Base-by-base conservation (phyloP, 768 basidiomycete species). In the Boletus subcaerulescens region DNA sequence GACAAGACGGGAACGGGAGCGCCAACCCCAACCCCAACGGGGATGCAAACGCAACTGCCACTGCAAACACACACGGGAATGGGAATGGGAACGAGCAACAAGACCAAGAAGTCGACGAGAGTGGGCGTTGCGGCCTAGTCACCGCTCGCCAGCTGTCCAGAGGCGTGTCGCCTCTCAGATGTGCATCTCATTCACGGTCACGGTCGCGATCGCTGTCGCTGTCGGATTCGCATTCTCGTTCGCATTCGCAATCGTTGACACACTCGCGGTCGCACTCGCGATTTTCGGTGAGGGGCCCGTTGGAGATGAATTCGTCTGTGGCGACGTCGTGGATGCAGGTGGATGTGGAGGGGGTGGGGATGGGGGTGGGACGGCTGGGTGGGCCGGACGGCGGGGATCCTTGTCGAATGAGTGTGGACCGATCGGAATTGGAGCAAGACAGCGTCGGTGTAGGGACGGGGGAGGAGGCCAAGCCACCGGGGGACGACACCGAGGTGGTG, bases 281-380 rank as follows among this genome's bases (percentile, higher is more conserved):
- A 32, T 70, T 60, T 29, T 66, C 63, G 44, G 41, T 49, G 20
- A 53, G 53, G 50, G 56, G 36, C n/a, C 54, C 36, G 17, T 44
- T 60, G 39, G 65, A 32, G 13, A 57, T 55, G 53, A 42, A 52
- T 15, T 70, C 66, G 42, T 71, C 68, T 18, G 40, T 36, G 29
- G 65, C 65, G 41, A 69, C 68, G 39, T 71, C 68, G 49, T 69
- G 68, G 68, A 60, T 57, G 39, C 59, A 55, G 29, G 49, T 40
- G 46, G 68, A 69, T 26, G 26, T 17, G 13, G 50, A 56, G 18
- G 48, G 39, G 36, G 35, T n/a, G 4, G 24, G 36, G 20, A 44
- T 43, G 1, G 52, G 46, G 6, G 49, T 45, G 45, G 40, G 14
- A 59, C 59, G 48, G 50, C 32, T 2, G 51, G 59, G 51, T 31